Percentiles rank a stretch among this genome's conserved stretches.
Evolutionary conservation across 164 flowering plant species (phyloP).

Genomic region (Euptelea pleiosperma): DNA sequence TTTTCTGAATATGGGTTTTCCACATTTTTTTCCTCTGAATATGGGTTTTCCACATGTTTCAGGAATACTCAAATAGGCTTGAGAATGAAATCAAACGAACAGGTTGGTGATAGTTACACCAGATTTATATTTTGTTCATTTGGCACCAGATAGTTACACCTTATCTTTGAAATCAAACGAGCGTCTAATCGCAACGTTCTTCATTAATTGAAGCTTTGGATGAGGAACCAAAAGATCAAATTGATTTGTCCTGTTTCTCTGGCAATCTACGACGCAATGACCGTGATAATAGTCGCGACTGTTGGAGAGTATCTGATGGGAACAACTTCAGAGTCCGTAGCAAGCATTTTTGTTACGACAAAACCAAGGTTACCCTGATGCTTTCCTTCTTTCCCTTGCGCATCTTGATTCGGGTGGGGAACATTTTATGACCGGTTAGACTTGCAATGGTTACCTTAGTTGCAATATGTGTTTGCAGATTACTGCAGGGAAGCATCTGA

Average conservation of each 20-base stretch:
- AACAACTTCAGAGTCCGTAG: constrained; percentile 95
- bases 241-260: constrained; percentile 83
- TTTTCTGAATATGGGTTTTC: background rate
- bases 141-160: background rate
- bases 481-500: constrained; percentile 86
- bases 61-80: constrained; percentile 39
- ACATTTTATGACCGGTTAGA: background rate
- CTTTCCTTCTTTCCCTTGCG: constrained; percentile 5
- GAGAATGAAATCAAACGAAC: constrained; percentile 50
- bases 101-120: constrained; percentile 43
- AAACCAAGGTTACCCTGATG: constrained; percentile 58
- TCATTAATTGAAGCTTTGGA: constrained; percentile 42
- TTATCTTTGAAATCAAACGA: constrained; percentile 3
- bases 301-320: constrained; percentile 91
- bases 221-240: constrained; percentile 55
- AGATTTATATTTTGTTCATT: background rate
- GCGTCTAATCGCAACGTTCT: constrained; percentile 5
- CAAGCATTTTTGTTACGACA: constrained; percentile 71
- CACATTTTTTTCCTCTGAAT: constrained; percentile 13
- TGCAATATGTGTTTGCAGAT: constrained; percentile 40
- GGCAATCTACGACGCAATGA: constrained; percentile 80
- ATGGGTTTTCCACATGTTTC: constrained; percentile 21
- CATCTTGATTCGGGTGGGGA: background rate
- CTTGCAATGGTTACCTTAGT: constrained; percentile 11
- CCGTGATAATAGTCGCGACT: constrained; percentile 74